Evolutionary conservation across 257 asterid species (phyloP), one percentile per base, ranked within the genome.

Genomic region (Jasminum sambac): DNA sequence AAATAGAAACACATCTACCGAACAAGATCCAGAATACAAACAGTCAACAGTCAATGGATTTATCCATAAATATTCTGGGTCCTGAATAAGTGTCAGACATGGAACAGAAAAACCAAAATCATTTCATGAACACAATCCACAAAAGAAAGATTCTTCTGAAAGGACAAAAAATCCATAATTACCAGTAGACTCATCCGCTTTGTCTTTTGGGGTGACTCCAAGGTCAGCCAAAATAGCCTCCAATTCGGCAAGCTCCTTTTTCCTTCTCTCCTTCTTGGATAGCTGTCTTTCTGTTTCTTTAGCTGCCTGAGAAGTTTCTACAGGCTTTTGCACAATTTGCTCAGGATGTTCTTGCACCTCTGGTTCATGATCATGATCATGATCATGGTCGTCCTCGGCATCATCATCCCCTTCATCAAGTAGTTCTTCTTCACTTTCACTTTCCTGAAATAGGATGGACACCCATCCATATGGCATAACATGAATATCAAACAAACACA

Each of bases 161-260:
- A 72, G 64, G 60, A 36, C 43, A 26, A 11, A 63, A 19, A 36
- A 74, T 19, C 66, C 25, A 42, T 42, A 61, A 58, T 80, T 84
- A 94, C 98, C 96, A 67, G 82, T 81, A 58, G 84, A 57, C 73
- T 81, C 86, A 40, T 84, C 85, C 76, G 75, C 77, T 80, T 85
- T 85, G 71, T 79, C 84, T 71, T 79, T 81, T 0, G 80, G 79
- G 79, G 70, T 85, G 66, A 76, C 84, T 66, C 94, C 96, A 67
- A 95, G 87, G 82, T 95, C 94, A 70, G 96, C 96, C 76, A 95
- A 82, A 81, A 95, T 78, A 25, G 95, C 97, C 79, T 95, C 99
- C 65, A 95, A 88, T 74, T 89, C 99, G 25, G 91, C 99, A 62
- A 95, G 94, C 85, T 95, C 99, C 86, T 95, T 91, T 78, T 89